A percentile compares a stretch with the other conserved stretches of the same genome.
Conservation (phyloP, 306 rosid genomes). For the Calophaca sinica region DNA sequence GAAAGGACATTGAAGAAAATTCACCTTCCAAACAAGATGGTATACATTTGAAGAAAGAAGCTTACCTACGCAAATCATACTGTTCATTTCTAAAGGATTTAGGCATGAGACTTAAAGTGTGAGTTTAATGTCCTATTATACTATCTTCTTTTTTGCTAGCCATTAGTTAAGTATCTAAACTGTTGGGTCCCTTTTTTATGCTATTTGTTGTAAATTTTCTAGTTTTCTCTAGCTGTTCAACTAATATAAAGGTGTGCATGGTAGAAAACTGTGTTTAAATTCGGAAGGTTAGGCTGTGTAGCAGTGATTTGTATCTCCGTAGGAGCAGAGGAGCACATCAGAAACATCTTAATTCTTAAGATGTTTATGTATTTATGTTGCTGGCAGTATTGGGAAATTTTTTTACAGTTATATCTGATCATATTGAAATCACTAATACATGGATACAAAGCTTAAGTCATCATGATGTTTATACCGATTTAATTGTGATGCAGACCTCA, state of each 20-base stretch:
- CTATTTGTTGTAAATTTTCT: background rate
- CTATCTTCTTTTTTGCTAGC: background rate
- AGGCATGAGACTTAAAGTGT: slow-evolving; percentile 97
- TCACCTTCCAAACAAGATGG: slow-evolving; percentile 89
- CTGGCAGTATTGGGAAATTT: background rate
- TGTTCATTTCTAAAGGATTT: slow-evolving; percentile 89
- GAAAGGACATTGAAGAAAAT: slow-evolving; percentile 86
- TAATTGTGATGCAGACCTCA: slow-evolving; percentile 15
- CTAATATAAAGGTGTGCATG: background rate
- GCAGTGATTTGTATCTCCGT: slow-evolving; percentile 1
- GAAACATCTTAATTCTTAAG: slow-evolving; percentile 20
- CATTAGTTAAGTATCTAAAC: slow-evolving; percentile 16
- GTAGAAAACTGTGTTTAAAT: slow-evolving; percentile 15
- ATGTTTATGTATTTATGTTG: slow-evolving; percentile 34
- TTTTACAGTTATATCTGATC: slow-evolving; percentile 15
- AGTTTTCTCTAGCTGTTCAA: slow-evolving; percentile 7
- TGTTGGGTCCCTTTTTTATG: background rate
- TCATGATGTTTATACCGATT: slow-evolving; percentile 12
- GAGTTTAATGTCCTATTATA: slow-evolving; percentile 48
- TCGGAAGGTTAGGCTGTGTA: slow-evolving; percentile 31
- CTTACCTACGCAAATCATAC: slow-evolving; percentile 88
- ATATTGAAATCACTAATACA: slow-evolving; percentile 11
- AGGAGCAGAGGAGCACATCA: background rate
- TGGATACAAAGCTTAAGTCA: slow-evolving; percentile 14
- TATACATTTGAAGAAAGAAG: slow-evolving; percentile 84